Base-by-base conservation (phyloP, 2,329 filamentous ascomycete species). In the Cadophora gregata region DNA sequence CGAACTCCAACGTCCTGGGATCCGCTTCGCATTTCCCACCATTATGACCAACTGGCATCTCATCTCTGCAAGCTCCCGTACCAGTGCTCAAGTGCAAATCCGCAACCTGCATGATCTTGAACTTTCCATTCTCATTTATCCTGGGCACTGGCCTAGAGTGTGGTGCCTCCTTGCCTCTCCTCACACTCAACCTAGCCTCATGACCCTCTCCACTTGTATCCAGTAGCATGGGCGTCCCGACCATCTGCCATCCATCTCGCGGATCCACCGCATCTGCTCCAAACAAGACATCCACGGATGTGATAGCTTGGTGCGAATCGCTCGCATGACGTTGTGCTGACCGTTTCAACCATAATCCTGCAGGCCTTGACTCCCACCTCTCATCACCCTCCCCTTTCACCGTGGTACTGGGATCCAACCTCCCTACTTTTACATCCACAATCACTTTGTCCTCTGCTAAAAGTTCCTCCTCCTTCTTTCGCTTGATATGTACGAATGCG, bases 101-200 rank as follows among this genome's bases (percentile, higher is more conserved):
- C n/a, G 93, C 91, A 64, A 97, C 84, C 80, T 99, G 96, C 85
- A 99, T 88, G 71, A 99, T 97, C 82, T 98, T 98, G 83, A 98
- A 98, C 73, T 91, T 93, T 33, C 95, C 96, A 77, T 96, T 93
- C 69, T 96, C 93, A 51, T 88, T 86, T 70, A 99, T 93, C 66
- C 92, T 88, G 12, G 90, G 92, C 47, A 88, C 82, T 0, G 92
- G 91, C 77, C 90, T 93, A 74, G 88, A 85, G 42, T 84, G 78
- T 71, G 89, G 86, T 25, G 83, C 81, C 25, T 87, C 86, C 61
- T 84, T 82, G 1, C 96, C 95, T 73, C 92, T 87, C 60, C 93
- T 88, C 59, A 97, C 84, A 29, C 88, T 96, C 64, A 99, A 78
- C 67, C 94, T 89, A 25, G 92, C 88, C 70, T 90, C 88, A 27